These are phyloP conservation scores for Oidiodendron maius DNA, from an alignment of 495 filamentous ascomycete genomes.

Conservation along the genomic window DNA sequence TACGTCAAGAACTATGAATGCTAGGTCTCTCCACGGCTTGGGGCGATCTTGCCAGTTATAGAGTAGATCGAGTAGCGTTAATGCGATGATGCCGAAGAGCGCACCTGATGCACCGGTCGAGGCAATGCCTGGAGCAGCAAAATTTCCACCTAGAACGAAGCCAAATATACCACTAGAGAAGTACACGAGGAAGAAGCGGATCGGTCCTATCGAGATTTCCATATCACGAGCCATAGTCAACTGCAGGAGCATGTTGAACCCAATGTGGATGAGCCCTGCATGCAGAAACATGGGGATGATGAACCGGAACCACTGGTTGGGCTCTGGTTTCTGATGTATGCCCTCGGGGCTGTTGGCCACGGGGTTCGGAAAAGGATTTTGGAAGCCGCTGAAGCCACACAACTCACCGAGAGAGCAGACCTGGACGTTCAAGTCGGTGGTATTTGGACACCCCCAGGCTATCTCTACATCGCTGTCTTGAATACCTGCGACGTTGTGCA, in stretches of 20 bases:
- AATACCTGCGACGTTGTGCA: slow-evolving; percentile 71
- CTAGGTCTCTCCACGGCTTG: slow-evolving; percentile 70
- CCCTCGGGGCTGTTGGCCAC: slow-evolving; percentile 55
- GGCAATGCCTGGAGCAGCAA: slow-evolving; percentile 69
- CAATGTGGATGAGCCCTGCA: slow-evolving; percentile 87
- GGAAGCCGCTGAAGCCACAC: slow-evolving; percentile 59
- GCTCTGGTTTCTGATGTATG: slow-evolving; percentile 45
- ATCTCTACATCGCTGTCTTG: slow-evolving; percentile 49
- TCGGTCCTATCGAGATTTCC: slow-evolving; percentile 77
- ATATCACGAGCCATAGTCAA: slow-evolving; percentile 83
- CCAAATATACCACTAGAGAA: slow-evolving; percentile 90
- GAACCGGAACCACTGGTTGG: slow-evolving; percentile 96
- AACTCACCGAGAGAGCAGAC: slow-evolving; percentile 68
- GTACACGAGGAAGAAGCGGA: slow-evolving; percentile 85
- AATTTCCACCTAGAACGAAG: slow-evolving; percentile 93
- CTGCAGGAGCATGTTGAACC: slow-evolving; percentile 90
- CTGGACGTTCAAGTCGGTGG: slow-evolving; percentile 51
- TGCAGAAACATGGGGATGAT: slow-evolving; percentile 95
- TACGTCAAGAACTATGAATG: slow-evolving; percentile 80
- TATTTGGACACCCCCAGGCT: slow-evolving; percentile 70
- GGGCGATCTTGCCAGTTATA: slow-evolving; percentile 81
- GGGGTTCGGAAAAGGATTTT: slow-evolving; percentile 29
- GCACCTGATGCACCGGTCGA: slow-evolving; percentile 85
- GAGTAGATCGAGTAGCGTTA: slow-evolving; percentile 80
- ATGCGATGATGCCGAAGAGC: slow-evolving; percentile 86